Evolutionary conservation across 1,139 yeast species (phyloP), one percentile per base, ranked within the genome.

Genomic region (Yamadazyma atmosphaerica): DNA sequence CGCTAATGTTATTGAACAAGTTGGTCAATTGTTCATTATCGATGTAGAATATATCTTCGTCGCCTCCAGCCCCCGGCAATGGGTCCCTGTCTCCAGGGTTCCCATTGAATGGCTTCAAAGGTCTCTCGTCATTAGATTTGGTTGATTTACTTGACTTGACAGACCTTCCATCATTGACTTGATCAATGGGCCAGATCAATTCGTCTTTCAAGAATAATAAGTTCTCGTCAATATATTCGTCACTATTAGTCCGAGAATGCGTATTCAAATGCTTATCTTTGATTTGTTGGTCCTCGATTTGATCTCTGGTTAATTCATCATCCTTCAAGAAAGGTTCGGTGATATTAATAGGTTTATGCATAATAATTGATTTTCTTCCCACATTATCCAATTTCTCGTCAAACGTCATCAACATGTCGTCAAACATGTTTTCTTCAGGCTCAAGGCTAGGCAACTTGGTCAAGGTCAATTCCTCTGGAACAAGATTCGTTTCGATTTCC

Each of bases 231-330:
- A 62, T 50, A 40, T 67, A 65, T 2, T 51, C 47, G 18, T 49
- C 56, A 34, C 55, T 59, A 14, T 44, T 49, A 5, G 52, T 38
- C 18, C 47, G 38, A 6, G 50, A 38, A 39, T 43, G 46, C 0
- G 43, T n/a, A 37, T 35, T 27, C 24, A 34, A 5, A 36, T 44
- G 18, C 37, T 46, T 35, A 38, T 71, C 76, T 37, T 57, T 64
- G 25, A 57, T 44, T 44, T 67, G 65, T 43, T 67, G 75, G 44
- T 71, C 74, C 33, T 57, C 61, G 33, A 72, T 70, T 47, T 70
- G 76, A 26, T 61, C 76, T 31, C 51, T 52, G 2, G 74, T 65
- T 41, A 72, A 61, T 44, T 72, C 77, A 42, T 71, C 77, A 51
- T 72, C 77, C 38, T 56, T 59, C 41, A 72, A 58, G 42, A 68